Conservation (phyloP, 2,329 filamentous ascomycete species). For the Madurella mycetomatis region DNA sequence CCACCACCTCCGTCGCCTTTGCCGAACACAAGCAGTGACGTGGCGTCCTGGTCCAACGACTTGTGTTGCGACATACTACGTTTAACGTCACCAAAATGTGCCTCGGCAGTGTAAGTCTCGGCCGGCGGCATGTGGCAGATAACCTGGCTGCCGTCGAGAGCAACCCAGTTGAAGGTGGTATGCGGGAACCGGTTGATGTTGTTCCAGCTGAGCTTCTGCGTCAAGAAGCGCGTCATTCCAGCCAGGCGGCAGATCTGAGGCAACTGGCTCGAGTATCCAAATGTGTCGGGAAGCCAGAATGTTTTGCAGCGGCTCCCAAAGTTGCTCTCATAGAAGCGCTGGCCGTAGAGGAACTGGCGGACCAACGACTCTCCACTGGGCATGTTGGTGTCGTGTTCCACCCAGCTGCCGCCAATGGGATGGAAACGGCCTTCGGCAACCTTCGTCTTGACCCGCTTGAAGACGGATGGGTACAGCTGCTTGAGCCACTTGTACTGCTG, state of each 20-base stretch:
- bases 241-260: slow-evolving; percentile 89
- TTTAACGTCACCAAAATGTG: slow-evolving; percentile 90
- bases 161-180: slow-evolving; percentile 98
- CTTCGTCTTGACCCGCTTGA: slow-evolving; percentile 85
- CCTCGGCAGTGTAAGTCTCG: slow-evolving; percentile 92
- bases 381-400: slow-evolving; percentile 97
- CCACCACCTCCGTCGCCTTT: slow-evolving; percentile 96
- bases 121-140: slow-evolving; percentile 96
- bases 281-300: slow-evolving; percentile 98
- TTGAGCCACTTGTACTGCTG: slow-evolving; percentile 99
- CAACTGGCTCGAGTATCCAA: slow-evolving; percentile 92
- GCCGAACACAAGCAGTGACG: slow-evolving; percentile 87
- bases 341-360: slow-evolving; percentile 91
- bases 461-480: slow-evolving; percentile 79
- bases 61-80: slow-evolving; percentile 90
- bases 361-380: slow-evolving; percentile 92
- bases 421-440: slow-evolving; percentile 89
- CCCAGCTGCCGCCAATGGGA: slow-evolving; percentile 95
- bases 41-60: slow-evolving; percentile 87
- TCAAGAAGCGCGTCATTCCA: slow-evolving; percentile 96
- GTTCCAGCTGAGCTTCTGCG: slow-evolving; percentile 99
- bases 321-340: slow-evolving; percentile 88
- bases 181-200: slow-evolving; percentile 99
- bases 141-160: slow-evolving; percentile 91
- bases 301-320: slow-evolving; percentile 86